Percentiles rank a stretch among this genome's conserved stretches.
phyloP scores from a whole-genome alignment of 805 yeast species.

The Pichia manshurica region DNA sequence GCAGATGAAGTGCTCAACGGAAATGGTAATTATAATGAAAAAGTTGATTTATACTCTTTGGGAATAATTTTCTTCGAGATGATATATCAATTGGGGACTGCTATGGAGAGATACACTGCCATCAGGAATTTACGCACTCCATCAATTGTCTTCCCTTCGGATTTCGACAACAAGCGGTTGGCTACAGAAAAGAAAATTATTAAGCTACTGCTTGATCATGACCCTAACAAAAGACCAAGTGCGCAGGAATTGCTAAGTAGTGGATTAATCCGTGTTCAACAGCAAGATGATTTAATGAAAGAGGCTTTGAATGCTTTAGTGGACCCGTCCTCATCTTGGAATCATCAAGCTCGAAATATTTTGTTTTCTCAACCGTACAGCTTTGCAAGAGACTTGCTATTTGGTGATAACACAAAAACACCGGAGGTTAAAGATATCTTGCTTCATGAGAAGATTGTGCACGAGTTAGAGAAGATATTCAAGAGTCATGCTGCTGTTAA shows the following conservation, averaged over 20 bases:
- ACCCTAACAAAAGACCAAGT: constrained; percentile 72
- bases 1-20: constrained; percentile 84
- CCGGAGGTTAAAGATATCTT: constrained; percentile 42
- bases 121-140: constrained; percentile 58
- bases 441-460: constrained; percentile 53
- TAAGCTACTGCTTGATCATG: constrained; percentile 62
- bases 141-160: constrained; percentile 62
- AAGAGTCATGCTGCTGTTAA: constrained; percentile 83
- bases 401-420: constrained; percentile 44
- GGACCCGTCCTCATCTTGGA: constrained; percentile 92
- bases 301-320: constrained; percentile 82
- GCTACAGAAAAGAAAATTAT: constrained; percentile 65
- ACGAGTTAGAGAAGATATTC: constrained; percentile 58
- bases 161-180: constrained; percentile 49
- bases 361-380: constrained; percentile 81
- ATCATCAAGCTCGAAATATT: constrained; percentile 82
- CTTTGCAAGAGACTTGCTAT: constrained; percentile 77
- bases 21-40: constrained; percentile 74
- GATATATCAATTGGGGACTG: constrained; percentile 80
- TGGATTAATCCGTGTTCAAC: constrained; percentile 81
- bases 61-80: constrained; percentile 95
- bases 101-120: constrained; percentile 84
- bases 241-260: constrained; percentile 72
- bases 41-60: constrained; percentile 91
- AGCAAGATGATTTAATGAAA: constrained; percentile 82